Percentiles rank a stretch among this genome's conserved stretches.
Conservation (phyloP, 345 rosid genomes). For the Toxicodendron radicans region DNA sequence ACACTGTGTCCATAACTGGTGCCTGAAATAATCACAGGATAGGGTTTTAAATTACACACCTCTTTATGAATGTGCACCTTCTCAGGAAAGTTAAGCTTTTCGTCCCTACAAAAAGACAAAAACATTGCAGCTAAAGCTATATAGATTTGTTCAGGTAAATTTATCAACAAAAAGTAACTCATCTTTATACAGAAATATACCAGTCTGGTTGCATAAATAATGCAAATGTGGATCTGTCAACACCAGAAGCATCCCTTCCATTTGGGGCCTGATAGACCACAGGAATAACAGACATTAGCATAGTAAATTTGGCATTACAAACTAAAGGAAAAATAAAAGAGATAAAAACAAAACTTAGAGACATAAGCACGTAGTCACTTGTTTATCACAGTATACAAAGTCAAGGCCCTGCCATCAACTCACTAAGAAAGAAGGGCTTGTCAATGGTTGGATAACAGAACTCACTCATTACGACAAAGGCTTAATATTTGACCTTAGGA, state of each 20-base stretch:
- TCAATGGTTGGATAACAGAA: no score
- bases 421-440: no score
- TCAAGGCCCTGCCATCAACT: not conserved
- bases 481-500: no score
- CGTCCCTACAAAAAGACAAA: constrained; percentile 50
- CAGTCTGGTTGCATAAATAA: constrained; percentile 98
- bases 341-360: not conserved
- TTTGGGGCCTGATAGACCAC: constrained; percentile 62
- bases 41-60: constrained; percentile 28
- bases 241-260: constrained; percentile 61
- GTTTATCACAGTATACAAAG: not conserved
- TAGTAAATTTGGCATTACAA: not conserved
- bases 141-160: not conserved
- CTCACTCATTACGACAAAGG: no score
- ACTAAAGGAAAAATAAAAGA: not conserved
- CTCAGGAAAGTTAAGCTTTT: constrained; percentile 70
- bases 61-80: constrained; percentile 59
- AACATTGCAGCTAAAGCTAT: not conserved
- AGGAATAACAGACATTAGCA: constrained; percentile 2
- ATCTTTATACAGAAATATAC: constrained; percentile 32
- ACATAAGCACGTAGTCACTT: not conserved
- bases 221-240: constrained; percentile 89
- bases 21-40: not conserved
- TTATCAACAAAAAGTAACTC: not conserved
- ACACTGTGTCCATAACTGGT: not conserved